These are phyloP conservation scores for Viscum album DNA, from an alignment of 177 flowering plant genomes.

Conservation along the genomic window DNA sequence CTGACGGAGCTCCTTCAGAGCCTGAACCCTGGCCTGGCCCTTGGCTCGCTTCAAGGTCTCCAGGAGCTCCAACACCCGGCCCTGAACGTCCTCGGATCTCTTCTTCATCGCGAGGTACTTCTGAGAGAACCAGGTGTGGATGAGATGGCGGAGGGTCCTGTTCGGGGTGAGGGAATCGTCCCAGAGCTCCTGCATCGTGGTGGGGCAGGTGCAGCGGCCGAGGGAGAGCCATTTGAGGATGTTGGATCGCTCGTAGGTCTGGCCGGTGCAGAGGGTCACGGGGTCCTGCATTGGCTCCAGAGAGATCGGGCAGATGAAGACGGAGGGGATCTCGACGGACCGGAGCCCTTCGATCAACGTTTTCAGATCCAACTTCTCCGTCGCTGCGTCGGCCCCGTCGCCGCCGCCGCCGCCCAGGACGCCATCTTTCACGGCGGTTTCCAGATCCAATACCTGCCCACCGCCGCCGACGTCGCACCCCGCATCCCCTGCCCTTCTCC, in stretches of 20 bases:
- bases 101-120: constrained; percentile 59
- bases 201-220: constrained; percentile 66
- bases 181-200: constrained; percentile 85
- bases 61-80: constrained; percentile 50
- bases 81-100: constrained; percentile 65
- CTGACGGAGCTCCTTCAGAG: constrained; percentile 52
- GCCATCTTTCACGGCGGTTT: constrained; percentile 57
- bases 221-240: constrained; percentile 67
- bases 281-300: constrained; percentile 79
- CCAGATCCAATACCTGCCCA: constrained; percentile 65
- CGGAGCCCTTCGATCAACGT: constrained; percentile 62
- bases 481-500: constrained; percentile 24
- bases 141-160: constrained; percentile 53
- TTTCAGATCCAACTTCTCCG: constrained; percentile 57
- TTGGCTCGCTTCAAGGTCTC: constrained; percentile 49
- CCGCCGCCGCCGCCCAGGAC: constrained; percentile 49
- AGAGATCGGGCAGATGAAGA: constrained; percentile 78
- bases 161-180: constrained; percentile 63
- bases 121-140: constrained; percentile 57
- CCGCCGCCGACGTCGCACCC: constrained; percentile 39
- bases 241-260: constrained; percentile 71
- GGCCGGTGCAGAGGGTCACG: constrained; percentile 77
- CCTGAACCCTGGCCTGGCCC: constrained; percentile 58
- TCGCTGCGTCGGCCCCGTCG: constrained; percentile 20
- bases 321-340: constrained; percentile 47